A percentile compares a stretch with the other conserved stretches of the same genome.
Evolutionary conservation across 1,139 yeast genomes (phyloP).

Genomic region (Kurtzmaniella quercitrusa): DNA sequence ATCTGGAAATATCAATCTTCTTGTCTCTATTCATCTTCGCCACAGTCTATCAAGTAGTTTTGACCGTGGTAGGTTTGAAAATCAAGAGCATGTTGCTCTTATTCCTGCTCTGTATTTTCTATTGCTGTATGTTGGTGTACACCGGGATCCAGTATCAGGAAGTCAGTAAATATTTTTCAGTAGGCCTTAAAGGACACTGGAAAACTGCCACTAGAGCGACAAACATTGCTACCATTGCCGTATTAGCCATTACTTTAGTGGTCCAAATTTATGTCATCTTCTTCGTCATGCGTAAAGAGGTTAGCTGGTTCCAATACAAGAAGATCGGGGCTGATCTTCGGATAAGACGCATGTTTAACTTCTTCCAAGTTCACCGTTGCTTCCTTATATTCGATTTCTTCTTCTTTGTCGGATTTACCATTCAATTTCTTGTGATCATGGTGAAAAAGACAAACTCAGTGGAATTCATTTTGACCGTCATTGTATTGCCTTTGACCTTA

Average conservation of each 20-base stretch:
- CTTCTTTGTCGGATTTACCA: constrained; percentile 51
- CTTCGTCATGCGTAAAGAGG: constrained; percentile 35
- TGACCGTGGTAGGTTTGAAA: constrained; percentile 40
- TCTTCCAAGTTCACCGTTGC: constrained; percentile 41
- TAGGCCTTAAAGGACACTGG: constrained; percentile 19
- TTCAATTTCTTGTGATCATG: constrained; percentile 50
- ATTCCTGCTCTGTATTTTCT: constrained; percentile 40
- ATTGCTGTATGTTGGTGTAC: constrained; percentile 46
- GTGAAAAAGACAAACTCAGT: constrained; percentile 32
- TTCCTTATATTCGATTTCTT: constrained; percentile 44
- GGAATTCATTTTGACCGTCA: constrained; percentile 48
- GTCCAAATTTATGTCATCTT: constrained; percentile 29
- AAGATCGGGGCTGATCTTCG: constrained; percentile 47
- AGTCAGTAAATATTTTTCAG: constrained; percentile 23
- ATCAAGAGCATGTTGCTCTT: constrained; percentile 40
- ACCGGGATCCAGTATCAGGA: constrained; percentile 50
- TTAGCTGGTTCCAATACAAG: constrained; percentile 49
- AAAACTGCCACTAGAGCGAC: constrained; percentile 29
- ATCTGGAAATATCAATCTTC: constrained; percentile 21
- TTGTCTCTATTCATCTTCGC: constrained; percentile 24
- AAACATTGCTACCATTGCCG: constrained; percentile 44
- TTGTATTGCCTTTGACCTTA: constrained; percentile 46
- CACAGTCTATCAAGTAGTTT: constrained; percentile 19
- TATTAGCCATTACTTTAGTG: constrained; percentile 37
- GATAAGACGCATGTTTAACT: constrained; percentile 36